Percentiles rank a stretch among this genome's conserved stretches.
Evolutionary conservation across 2,329 filamentous ascomycete species (phyloP).

Genomic region (Nemania serpens): DNA sequence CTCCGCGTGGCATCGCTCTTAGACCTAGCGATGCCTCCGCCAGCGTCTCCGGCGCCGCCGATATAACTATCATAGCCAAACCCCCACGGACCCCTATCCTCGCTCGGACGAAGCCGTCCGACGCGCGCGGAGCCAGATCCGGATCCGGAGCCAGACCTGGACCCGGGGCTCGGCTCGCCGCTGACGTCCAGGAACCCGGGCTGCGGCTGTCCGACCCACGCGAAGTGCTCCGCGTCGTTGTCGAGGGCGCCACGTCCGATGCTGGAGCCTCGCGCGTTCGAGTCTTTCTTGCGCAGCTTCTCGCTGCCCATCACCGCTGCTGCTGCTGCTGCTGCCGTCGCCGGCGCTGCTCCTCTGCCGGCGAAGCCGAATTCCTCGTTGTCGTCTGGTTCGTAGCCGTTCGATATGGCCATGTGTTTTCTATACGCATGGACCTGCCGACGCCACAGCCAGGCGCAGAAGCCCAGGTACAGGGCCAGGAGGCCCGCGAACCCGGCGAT

Average conservation of each 20-base stretch:
- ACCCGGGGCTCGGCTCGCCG: slow-evolving; percentile 36
- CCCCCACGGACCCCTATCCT: slow-evolving; percentile 38
- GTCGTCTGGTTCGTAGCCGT: slow-evolving; percentile 51
- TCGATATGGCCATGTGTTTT: slow-evolving; percentile 67
- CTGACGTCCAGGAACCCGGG: slow-evolving; percentile 26
- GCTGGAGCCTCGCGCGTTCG: slow-evolving; percentile 11
- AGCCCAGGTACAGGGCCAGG: slow-evolving; percentile 67
- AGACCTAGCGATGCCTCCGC: slow-evolving; percentile 32
- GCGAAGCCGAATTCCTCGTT: slow-evolving; percentile 20
- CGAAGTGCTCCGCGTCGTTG: slow-evolving; percentile 33
- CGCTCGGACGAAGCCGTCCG: slow-evolving; percentile 32
- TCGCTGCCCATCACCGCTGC: slow-evolving; percentile 25
- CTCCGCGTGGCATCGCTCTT: slow-evolving; percentile 44
- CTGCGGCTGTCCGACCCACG: slow-evolving; percentile 37
- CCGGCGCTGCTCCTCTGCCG: neutral
- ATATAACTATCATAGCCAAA: slow-evolving; percentile 28
- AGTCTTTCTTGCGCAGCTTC: slow-evolving; percentile 36
- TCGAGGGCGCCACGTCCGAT: slow-evolving; percentile 8
- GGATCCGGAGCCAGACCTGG: slow-evolving; percentile 28
- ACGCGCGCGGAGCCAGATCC: slow-evolving; percentile 20
- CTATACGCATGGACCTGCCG: slow-evolving; percentile 73
- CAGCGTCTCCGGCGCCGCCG: slow-evolving; percentile 2
- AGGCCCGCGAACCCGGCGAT: slow-evolving; percentile 69
- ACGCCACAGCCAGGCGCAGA: slow-evolving; percentile 75
- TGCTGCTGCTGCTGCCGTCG: neutral